phyloP scores from a whole-genome alignment of 2,329 filamentous ascomycete genomes.

The Zymoseptoria pseudotritici region DNA sequence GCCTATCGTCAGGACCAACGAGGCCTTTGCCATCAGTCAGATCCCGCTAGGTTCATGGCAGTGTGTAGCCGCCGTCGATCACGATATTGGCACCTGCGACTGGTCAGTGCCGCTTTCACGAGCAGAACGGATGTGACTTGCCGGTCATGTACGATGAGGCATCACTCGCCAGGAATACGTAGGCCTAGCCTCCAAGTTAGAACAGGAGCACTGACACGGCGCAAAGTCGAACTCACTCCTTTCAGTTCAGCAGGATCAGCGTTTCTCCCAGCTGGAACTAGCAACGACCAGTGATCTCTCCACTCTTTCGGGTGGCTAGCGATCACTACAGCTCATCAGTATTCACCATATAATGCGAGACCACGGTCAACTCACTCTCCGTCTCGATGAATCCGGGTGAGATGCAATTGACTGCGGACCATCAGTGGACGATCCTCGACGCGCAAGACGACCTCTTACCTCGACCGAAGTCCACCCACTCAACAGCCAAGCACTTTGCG shows the following conservation, averaged over 20 bases:
- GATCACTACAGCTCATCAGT: conserved; percentile 12
- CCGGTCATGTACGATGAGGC: conserved; percentile 46
- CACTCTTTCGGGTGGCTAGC: conserved; percentile 32
- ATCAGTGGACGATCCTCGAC: conserved; percentile 9
- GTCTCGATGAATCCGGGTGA: conserved; percentile 37
- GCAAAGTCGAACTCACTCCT: conserved; percentile 8
- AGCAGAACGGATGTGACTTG: no score
- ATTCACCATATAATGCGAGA: neutral
- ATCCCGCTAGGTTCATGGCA: conserved; percentile 33
- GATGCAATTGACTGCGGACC: conserved; percentile 31
- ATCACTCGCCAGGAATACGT: conserved; percentile 43
- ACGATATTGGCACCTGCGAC: conserved; percentile 32
- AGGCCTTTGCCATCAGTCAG: no score
- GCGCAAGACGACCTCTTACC: neutral
- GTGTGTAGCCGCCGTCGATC: conserved; percentile 45
- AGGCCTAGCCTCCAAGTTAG: conserved; percentile 27
- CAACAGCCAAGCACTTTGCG: conserved; percentile 69
- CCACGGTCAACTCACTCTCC: conserved; percentile 19
- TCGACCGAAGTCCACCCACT: conserved; percentile 62
- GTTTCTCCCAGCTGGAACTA: conserved; percentile 35
- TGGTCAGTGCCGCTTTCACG: no score
- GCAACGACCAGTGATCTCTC: conserved; percentile 32
- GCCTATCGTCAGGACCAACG: no score
- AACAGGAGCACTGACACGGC: neutral
- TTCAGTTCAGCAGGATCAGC: conserved; percentile 35